Percentiles rank a stretch among this genome's conserved stretches.
Conservation (phyloP, 2,329 filamentous ascomycete genomes). For the Fusarium sulawesiense region DNA sequence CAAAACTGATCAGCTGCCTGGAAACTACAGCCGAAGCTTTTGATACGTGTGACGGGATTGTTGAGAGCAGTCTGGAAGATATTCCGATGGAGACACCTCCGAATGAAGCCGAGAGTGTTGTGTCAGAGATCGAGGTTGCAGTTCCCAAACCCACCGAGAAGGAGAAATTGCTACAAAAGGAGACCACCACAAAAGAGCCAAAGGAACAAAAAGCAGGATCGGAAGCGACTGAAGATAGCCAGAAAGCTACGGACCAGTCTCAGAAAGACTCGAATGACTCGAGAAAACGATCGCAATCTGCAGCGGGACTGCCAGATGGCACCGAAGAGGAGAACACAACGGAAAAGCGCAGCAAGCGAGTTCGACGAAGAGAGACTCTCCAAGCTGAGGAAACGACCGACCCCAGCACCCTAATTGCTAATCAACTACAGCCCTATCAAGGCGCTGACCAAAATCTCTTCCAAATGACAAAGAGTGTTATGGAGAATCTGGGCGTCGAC, state of each 20-base stretch:
- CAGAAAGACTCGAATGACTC: constrained; percentile 54
- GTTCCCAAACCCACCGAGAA: constrained; percentile 13
- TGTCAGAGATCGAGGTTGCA: constrained; percentile 20
- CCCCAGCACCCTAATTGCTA: constrained; percentile 62
- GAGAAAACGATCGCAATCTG: constrained; percentile 72
- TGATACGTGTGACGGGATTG: constrained; percentile 47
- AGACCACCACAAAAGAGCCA: constrained; percentile 10
- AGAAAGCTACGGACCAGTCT: constrained; percentile 46
- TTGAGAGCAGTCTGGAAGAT: constrained; percentile 44
- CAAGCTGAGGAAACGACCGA: constrained; percentile 65
- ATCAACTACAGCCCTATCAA: constrained; percentile 67
- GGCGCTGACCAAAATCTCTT: constrained; percentile 68
- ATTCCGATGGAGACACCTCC: constrained; percentile 40
- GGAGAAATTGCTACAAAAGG: constrained; percentile 8
- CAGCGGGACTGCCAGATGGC: constrained; percentile 67
- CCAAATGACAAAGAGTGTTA: constrained; percentile 64
- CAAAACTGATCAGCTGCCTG: constrained; percentile 49
- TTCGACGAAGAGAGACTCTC: constrained; percentile 66
- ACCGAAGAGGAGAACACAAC: constrained; percentile 67
- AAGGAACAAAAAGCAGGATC: constrained; percentile 42
- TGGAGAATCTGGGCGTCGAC: constrained; percentile 66
- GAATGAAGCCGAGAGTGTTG: constrained; percentile 29
- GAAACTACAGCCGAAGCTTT: constrained; percentile 48
- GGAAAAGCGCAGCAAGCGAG: constrained; percentile 74
- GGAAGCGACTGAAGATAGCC: constrained; percentile 37